Evolutionary conservation across 768 basidiomycete species (phyloP), one percentile per base, ranked within the genome.

Genomic region (Hydnomerulius pinastri): DNA sequence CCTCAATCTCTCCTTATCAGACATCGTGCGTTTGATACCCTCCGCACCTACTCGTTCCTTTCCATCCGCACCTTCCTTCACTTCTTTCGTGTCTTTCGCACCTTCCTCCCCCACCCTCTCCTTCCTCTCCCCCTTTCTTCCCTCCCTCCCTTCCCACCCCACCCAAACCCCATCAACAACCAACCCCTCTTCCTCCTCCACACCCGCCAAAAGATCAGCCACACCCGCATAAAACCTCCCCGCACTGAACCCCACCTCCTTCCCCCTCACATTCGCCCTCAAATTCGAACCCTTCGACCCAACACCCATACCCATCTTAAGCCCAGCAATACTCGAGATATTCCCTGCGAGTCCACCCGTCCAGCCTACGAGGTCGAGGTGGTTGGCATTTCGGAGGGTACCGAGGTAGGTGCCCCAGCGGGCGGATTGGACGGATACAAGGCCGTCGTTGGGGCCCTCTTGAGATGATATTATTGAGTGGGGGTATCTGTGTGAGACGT

Each of bases 361-460:
- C 96, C 95, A 98, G 6, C 95, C 93, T 10, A 97, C 91, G 30
- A 92, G 80, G 63, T 92, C 91, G 29, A 96, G 80, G 64, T 99
- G 97, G 60, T 92, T 96, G 13, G 97, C 97, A 49, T 88, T 79
- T 30, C 81, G 77, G 17, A 99, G 74, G 2, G 96, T 98, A n/a
- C 94, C 97, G 43, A 92, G 80, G 64, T 98, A 98, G 15, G 87
- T 92, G 30, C 97, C 97, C 93, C 95, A 96, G 76, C 85, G 83
- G 3, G 93, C 85, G 4, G 91, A 92, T 52, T 85, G 75, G 37
- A 96, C 83, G 39, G 86, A 88, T 39, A 99, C 96, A 39, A 99
- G 78, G 1, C 97, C 97, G 66, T 98, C 93, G 61, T 98, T 97
- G 27, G 90, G 83, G 15, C 95, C 96, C 71, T 97, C 93, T 63